phyloP scores from a whole-genome alignment of 352 stramenopile species.

The Pythium vanterpoolii region DNA sequence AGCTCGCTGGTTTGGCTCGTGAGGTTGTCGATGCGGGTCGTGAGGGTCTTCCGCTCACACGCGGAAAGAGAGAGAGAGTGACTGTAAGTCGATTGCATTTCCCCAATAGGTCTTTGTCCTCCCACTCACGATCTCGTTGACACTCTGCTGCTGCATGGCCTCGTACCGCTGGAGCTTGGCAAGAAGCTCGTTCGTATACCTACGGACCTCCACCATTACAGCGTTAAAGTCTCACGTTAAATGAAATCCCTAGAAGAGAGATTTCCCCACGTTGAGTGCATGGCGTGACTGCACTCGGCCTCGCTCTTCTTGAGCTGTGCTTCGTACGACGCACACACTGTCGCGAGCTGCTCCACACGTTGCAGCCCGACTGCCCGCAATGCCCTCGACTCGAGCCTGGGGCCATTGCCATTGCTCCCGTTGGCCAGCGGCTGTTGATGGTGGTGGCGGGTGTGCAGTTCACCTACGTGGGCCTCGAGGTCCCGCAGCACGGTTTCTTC shows the following conservation, averaged over 20 bases:
- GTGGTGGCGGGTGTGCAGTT: conserved; percentile 10
- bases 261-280: conserved; percentile 35
- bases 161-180: conserved; percentile 38
- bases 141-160: conserved; percentile 26
- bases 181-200: conserved; percentile 35
- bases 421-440: too few species aligned
- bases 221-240: background rate
- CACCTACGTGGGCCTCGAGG: conserved; percentile 29
- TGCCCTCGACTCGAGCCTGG: conserved; percentile 41
- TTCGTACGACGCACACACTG: conserved; percentile 44
- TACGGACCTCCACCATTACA: background rate
- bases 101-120: too few species aligned
- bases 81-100: too few species aligned
- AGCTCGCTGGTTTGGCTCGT: conserved; percentile 27
- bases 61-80: background rate
- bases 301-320: conserved; percentile 47
- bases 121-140: conserved; percentile 42
- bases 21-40: conserved; percentile 26
- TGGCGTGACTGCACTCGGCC: conserved; percentile 42
- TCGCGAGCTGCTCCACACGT: conserved; percentile 39
- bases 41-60: conserved; percentile 20
- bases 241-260: background rate
- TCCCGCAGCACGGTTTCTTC: conserved; percentile 55
- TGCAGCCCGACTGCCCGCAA: conserved; percentile 36
- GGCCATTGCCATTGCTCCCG: background rate